These are phyloP conservation scores for Globomyces pollinis-pini DNA, from an alignment of 192 early-diverging fungal species.

Conservation along the genomic window DNA sequence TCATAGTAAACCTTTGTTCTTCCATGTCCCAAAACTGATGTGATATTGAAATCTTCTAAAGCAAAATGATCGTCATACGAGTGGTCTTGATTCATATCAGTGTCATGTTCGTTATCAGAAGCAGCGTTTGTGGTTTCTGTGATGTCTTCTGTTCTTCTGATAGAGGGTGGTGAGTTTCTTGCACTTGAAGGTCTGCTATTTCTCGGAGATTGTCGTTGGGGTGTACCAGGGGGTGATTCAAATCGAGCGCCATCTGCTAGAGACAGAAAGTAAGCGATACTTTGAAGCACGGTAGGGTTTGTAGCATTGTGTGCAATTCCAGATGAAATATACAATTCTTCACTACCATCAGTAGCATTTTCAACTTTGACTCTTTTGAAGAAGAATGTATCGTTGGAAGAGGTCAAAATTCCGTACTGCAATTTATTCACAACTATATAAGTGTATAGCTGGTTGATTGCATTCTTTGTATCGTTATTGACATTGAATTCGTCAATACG, in stretches of 20 bases:
- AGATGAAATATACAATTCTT: not conserved
- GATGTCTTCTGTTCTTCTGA: not conserved
- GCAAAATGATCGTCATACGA: not conserved
- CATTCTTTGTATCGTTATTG: not conserved
- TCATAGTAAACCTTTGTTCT: not conserved
- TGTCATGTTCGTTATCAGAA: not conserved
- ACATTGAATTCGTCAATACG: too few species aligned
- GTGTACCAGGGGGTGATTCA: not conserved
- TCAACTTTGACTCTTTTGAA: not conserved
- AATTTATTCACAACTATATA: not conserved
- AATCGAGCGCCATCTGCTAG: not conserved
- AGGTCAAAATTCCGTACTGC: slow-evolving; percentile 1
- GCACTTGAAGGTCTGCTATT: not conserved
- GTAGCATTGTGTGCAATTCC: not conserved
- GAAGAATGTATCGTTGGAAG: not conserved
- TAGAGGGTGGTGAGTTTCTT: not conserved
- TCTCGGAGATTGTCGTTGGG: not conserved
- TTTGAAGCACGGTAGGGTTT: not conserved
- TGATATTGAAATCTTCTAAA: not conserved
- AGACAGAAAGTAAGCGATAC: not conserved
- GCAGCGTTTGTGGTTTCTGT: not conserved
- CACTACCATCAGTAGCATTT: not conserved
- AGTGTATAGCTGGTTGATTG: not conserved
- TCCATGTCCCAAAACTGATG: not conserved
- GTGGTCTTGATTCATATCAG: too few species aligned